Evolutionary conservation across 305 asterid genomes (phyloP).

Genomic region (Fraxinus sp.): DNA sequence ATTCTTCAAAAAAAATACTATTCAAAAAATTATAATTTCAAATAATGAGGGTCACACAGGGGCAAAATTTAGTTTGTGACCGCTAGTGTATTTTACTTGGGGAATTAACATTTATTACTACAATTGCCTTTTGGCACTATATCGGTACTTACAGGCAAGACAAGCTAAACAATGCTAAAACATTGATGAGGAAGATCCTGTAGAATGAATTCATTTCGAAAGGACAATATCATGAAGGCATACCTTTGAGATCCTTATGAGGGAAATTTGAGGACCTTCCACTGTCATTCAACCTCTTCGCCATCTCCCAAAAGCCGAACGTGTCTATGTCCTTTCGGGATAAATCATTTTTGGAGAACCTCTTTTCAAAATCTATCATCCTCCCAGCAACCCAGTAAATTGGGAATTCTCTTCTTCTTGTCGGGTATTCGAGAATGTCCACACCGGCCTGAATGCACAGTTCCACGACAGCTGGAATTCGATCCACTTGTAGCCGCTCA

Average conservation of each 20-base stretch:
- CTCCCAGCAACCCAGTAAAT: conserved; percentile 65
- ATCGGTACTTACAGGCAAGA: background rate
- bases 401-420: conserved; percentile 57
- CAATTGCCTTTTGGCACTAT: background rate
- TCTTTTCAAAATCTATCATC: conserved; percentile 66
- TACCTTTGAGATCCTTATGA: conserved; percentile 47
- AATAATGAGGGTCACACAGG: background rate
- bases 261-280: conserved; percentile 25
- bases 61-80: background rate
- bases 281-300: conserved; percentile 23
- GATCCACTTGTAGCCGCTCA: conserved; percentile 66
- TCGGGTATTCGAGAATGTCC: conserved; percentile 54
- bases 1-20: background rate
- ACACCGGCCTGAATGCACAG: conserved; percentile 82
- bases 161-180: background rate
- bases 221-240: conserved; percentile 13
- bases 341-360: conserved; percentile 46
- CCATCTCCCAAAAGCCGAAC: conserved; percentile 47
- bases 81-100: background rate
- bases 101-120: background rate
- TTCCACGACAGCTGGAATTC: conserved; percentile 66
- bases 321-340: conserved; percentile 32
- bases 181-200: background rate
- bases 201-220: background rate
- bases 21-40: background rate